Base-by-base conservation (phyloP, 345 rosid genomes). In the Trapa bicornis region DNA sequence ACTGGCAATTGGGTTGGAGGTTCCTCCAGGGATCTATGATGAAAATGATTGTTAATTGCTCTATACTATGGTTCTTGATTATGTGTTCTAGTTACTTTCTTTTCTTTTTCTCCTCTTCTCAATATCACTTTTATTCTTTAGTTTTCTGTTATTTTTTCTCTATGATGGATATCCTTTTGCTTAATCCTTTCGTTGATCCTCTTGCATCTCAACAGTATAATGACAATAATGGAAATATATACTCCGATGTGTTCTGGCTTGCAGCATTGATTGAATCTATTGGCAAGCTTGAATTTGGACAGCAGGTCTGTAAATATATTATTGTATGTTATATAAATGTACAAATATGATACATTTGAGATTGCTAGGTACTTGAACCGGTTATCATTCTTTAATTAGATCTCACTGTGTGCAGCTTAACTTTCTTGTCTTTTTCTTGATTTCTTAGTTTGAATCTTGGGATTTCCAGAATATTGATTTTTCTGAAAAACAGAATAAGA, bases 231-330 rank as follows among this genome's bases (percentile, higher is more conserved):
- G 99, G 95, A 70, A 94, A 94, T 80, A 86, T 83, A 3, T 91
- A 87, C 81, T 94, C 99, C 9, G 97, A 94, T 70, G 97, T 87
- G 38, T 91, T 88, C 80, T 90, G 99, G 99, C 95, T 91, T 69
- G 88, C 99, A 78, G 86, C 86, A 63, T 82, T 94, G 65, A 89
- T 94, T 60, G 92, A 88, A 81, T 86, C 99, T 62, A 84, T 85
- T 71, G 97, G 97, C 73, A 88, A 88, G 75, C 92, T 94, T 75
- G 97, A 91, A 72, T 88, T 91, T 80, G 92, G 92, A 70, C 87
- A 83, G 61, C 97, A 91, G 96, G 99, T 91, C 71, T 62, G 81
- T 78, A 57, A 54, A 77, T 56, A 39, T 47, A 33, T 68, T 47
- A 17, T 6, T 8, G 16, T 38, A 4, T 61, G 1, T 36, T 71